phyloP scores from a whole-genome alignment of 2,329 filamentous ascomycete genomes.

The Ascochyta fabae region DNA sequence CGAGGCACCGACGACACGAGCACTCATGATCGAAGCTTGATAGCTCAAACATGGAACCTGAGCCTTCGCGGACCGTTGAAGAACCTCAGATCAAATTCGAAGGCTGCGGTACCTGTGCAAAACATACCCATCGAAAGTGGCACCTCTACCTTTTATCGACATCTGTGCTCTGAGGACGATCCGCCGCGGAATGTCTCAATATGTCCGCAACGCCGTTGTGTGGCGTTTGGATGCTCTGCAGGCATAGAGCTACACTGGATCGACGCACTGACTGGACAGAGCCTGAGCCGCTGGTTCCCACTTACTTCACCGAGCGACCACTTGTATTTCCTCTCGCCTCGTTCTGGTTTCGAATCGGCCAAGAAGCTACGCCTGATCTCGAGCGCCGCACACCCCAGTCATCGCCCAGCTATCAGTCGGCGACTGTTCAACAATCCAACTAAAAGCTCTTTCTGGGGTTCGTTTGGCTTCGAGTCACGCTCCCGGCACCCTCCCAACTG shows the following conservation, averaged over 20 bases:
- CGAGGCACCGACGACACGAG: constrained; percentile 28
- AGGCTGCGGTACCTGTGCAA: neutral
- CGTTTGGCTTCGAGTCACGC: constrained; percentile 30
- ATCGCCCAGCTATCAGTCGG: constrained; percentile 33
- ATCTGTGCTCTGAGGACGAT: constrained; percentile 66
- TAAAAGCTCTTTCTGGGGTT: constrained; percentile 29
- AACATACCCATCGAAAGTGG: constrained; percentile 40
- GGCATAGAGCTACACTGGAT: constrained; percentile 70
- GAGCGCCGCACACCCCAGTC: constrained; percentile 59
- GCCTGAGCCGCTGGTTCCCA: constrained; percentile 63
- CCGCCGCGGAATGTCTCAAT: constrained; percentile 70
- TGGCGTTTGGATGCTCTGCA: constrained; percentile 68
- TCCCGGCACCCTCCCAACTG: constrained; percentile 33
- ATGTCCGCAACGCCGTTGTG: constrained; percentile 68
- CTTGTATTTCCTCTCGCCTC: constrained; percentile 66
- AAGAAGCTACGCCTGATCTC: constrained; percentile 69
- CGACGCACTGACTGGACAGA: constrained; percentile 56
- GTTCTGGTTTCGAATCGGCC: constrained; percentile 58
- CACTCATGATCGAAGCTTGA: constrained; percentile 31
- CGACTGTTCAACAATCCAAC: constrained; percentile 30
- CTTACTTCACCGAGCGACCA: constrained; percentile 62
- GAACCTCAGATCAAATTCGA: neutral
- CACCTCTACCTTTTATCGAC: constrained; percentile 53
- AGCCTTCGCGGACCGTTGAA: constrained; percentile 22
- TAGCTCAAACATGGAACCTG: constrained; percentile 44